phyloP scores from a whole-genome alignment of 2,329 filamentous ascomycete species.

The Aspergillus versicolor region DNA sequence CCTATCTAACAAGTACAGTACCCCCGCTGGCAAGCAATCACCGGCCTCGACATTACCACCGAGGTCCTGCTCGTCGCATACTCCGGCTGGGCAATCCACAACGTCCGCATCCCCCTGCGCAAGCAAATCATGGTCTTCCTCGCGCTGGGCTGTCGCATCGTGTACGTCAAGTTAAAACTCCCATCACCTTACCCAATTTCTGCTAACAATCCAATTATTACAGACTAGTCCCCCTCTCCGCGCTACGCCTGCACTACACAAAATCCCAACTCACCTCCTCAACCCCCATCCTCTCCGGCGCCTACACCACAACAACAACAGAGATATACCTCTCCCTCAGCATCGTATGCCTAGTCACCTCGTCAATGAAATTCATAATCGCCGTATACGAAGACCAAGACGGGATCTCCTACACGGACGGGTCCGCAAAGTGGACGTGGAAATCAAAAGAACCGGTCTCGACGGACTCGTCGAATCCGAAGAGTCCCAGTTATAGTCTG shows the following conservation, averaged over 20 bases:
- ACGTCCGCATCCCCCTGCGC: conserved; percentile 37
- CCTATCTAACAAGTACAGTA: conserved; percentile 23
- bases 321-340: conserved; percentile 45
- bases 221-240: conserved; percentile 43
- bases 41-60: conserved; percentile 41
- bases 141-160: conserved; percentile 44
- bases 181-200: no score
- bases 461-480: neutral
- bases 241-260: conserved; percentile 41
- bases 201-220: no score
- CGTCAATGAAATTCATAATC: conserved; percentile 48
- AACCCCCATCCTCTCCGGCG: conserved; percentile 40
- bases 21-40: conserved; percentile 40
- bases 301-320: conserved; percentile 35
- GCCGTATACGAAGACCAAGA: conserved; percentile 31
- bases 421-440: neutral
- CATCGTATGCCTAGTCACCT: conserved; percentile 43
- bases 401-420: conserved; percentile 24
- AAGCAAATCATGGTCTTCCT: conserved; percentile 42
- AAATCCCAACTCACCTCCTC: conserved; percentile 27
- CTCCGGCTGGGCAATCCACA: conserved; percentile 37
- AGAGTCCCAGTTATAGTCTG: neutral
- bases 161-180: conserved; percentile 26
- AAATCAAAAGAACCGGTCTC: neutral
- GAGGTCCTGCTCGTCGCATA: conserved; percentile 41